Percentiles rank a stretch among this genome's conserved stretches.
Evolutionary conservation across 495 filamentous ascomycete genomes (phyloP).

Genomic region (Lepraria neglecta): DNA sequence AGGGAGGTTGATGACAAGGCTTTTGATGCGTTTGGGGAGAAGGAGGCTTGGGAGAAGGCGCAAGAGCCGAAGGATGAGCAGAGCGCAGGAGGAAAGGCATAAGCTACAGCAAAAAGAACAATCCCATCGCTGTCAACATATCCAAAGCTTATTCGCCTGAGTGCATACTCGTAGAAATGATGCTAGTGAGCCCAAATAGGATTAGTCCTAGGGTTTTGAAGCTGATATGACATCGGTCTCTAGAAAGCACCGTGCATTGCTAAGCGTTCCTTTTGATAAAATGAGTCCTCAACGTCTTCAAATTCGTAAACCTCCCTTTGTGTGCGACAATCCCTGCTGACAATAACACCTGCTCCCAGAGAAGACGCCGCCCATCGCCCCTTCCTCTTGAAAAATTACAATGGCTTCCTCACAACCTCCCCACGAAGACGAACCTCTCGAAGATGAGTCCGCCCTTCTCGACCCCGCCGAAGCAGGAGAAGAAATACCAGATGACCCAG

Average conservation of each 20-base stretch:
- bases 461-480: slow-evolving; percentile 68
- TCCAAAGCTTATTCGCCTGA: too few relatives aligned
- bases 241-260: slow-evolving; percentile 8
- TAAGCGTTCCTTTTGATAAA: slow-evolving; percentile 10
- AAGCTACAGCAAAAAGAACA: too few relatives aligned
- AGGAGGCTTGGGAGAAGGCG: background rate
- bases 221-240: slow-evolving; percentile 15
- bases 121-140: too few relatives aligned
- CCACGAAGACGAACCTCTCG: slow-evolving; percentile 42
- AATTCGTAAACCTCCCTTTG: background rate
- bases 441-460: slow-evolving; percentile 53
- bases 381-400: slow-evolving; percentile 17
- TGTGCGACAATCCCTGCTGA: background rate
- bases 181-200: background rate
- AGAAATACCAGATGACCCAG: slow-evolving; percentile 49
- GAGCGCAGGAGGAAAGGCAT: background rate
- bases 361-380: background rate
- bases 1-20: slow-evolving; percentile 6
- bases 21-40: slow-evolving; percentile 1
- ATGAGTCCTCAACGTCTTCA: background rate
- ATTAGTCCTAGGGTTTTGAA: background rate
- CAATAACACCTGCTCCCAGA: background rate
- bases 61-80: background rate
- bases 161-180: too few relatives aligned
- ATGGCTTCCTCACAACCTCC: slow-evolving; percentile 45